These are phyloP conservation scores for Phytophthora macrochlamydospora DNA, from an alignment of 352 stramenopile genomes.

Conservation along the genomic window DNA sequence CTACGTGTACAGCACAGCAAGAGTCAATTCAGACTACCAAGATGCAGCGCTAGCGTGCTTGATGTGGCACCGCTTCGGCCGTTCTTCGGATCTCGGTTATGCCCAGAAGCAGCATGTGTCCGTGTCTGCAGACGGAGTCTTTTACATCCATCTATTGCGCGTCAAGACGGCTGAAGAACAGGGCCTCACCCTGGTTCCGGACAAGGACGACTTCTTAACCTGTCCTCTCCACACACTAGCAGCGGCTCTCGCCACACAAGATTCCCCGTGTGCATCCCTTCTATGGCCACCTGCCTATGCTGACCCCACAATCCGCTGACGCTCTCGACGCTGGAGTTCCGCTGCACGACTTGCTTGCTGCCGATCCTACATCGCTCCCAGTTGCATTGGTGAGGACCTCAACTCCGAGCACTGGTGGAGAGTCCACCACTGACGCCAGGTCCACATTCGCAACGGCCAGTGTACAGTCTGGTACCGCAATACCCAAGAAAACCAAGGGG, in stretches of 20 bases:
- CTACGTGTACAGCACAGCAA: not conserved
- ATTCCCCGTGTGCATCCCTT: constrained; percentile 10
- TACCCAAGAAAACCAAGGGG: not conserved
- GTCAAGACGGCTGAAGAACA: constrained; percentile 34
- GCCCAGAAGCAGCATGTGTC: constrained; percentile 26
- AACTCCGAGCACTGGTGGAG: not conserved
- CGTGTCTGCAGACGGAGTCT: constrained; percentile 6
- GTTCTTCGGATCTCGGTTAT: constrained; percentile 23
- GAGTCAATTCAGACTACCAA: constrained; percentile 24
- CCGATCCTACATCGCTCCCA: not conserved
- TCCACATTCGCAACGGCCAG: not conserved
- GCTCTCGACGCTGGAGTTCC: not conserved
- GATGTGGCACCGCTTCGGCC: constrained; percentile 37
- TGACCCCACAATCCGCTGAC: not conserved
- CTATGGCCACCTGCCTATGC: constrained; percentile 4
- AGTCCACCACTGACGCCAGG: no score
- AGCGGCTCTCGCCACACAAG: constrained; percentile 18
- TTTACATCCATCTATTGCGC: constrained; percentile 29
- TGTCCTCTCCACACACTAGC: constrained; percentile 22
- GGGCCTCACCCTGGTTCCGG: constrained; percentile 20
- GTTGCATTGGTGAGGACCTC: not conserved
- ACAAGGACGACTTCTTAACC: constrained; percentile 13
- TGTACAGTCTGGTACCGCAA: not conserved
- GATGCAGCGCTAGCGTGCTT: constrained; percentile 30
- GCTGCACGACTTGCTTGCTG: constrained; percentile 24